Evolutionary conservation across 164 flowering plant species (phyloP).

Genomic region (Berberis vulgaris): DNA sequence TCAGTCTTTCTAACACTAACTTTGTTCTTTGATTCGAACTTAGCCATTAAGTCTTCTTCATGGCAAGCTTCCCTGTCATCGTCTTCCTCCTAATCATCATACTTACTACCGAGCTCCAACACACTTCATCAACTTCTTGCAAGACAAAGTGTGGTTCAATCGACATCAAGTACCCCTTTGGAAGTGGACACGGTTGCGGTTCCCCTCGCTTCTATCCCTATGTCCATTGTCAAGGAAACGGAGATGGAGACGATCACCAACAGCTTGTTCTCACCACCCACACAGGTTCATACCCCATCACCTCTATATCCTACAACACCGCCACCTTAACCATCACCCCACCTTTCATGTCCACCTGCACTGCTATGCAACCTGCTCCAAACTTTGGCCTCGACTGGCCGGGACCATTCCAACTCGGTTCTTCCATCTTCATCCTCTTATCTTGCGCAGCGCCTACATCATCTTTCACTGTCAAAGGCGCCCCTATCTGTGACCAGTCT

Average conservation of each 20-base stretch:
- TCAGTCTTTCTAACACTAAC: too few species aligned
- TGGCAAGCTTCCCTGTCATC: too few species aligned
- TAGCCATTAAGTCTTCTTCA: too few species aligned
- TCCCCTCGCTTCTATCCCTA: slow-evolving; percentile 42
- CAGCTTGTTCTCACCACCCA: slow-evolving; percentile 45
- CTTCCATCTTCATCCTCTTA: slow-evolving; percentile 37
- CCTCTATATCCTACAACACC: slow-evolving; percentile 34
- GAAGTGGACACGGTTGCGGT: slow-evolving; percentile 45
- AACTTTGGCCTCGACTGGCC: slow-evolving; percentile 54
- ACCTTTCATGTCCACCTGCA: slow-evolving; percentile 43
- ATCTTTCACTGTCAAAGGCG: slow-evolving; percentile 24
- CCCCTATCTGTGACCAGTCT: slow-evolving; percentile 32
- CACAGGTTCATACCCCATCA: slow-evolving; percentile 42
- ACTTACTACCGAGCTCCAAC: too few species aligned
- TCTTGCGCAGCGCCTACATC: slow-evolving; percentile 31
- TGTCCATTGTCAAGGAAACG: slow-evolving; percentile 25
- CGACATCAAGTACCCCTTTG: slow-evolving; percentile 36
- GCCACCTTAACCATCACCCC: slow-evolving; percentile 37
- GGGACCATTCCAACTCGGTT: slow-evolving; percentile 40
- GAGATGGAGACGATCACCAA: not conserved
- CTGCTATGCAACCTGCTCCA: slow-evolving; percentile 35
- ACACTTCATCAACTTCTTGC: slow-evolving; percentile 8
- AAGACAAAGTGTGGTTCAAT: slow-evolving; percentile 33
- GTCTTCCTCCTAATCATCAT: too few species aligned
- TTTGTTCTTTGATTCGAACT: too few species aligned